Conservation (phyloP, 768 basidiomycete species). For the Hemileccinum rubropunctum region DNA sequence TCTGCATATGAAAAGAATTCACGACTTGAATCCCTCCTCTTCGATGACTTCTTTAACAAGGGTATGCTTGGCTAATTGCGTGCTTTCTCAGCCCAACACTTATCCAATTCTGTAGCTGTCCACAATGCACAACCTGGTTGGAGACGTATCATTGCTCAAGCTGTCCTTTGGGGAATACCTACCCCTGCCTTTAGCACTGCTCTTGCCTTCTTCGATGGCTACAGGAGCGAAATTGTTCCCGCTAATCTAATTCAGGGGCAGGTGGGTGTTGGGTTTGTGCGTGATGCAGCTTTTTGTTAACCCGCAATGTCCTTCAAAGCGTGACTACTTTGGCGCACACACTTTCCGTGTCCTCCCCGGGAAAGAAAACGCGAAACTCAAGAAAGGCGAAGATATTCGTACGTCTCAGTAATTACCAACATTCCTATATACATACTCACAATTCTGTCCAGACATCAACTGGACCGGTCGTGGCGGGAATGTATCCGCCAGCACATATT, state of each 20-base stretch:
- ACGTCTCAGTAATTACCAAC: constrained; percentile 34
- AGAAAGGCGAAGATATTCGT: constrained; percentile 85
- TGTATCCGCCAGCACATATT: constrained; percentile 87
- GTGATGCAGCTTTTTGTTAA: neutral
- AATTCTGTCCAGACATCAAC: constrained; percentile 70
- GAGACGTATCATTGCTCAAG: constrained; percentile 96
- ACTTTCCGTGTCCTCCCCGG: constrained; percentile 94
- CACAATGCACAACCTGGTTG: constrained; percentile 96
- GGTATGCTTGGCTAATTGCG: constrained; percentile 38
- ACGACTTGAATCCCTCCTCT: constrained; percentile 86
- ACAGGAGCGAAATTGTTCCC: constrained; percentile 91
- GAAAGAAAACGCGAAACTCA: constrained; percentile 82
- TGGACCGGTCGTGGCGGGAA: constrained; percentile 98
- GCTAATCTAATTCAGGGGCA: constrained; percentile 95
- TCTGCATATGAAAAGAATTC: constrained; percentile 83
- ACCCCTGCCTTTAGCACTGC: constrained; percentile 98
- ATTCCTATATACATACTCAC: constrained; percentile 2
- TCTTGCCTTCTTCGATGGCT: constrained; percentile 98
- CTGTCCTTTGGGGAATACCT: constrained; percentile 96
- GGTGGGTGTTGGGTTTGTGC: constrained; percentile 37
- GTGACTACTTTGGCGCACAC: constrained; percentile 99
- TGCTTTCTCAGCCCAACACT: neutral
- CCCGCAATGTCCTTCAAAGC: constrained; percentile 40
- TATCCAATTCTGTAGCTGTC: constrained; percentile 50
- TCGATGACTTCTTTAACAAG: constrained; percentile 97